These are phyloP conservation scores for Falciphora oryzae DNA, from an alignment of 2,329 filamentous ascomycete genomes.

Conservation along the genomic window DNA sequence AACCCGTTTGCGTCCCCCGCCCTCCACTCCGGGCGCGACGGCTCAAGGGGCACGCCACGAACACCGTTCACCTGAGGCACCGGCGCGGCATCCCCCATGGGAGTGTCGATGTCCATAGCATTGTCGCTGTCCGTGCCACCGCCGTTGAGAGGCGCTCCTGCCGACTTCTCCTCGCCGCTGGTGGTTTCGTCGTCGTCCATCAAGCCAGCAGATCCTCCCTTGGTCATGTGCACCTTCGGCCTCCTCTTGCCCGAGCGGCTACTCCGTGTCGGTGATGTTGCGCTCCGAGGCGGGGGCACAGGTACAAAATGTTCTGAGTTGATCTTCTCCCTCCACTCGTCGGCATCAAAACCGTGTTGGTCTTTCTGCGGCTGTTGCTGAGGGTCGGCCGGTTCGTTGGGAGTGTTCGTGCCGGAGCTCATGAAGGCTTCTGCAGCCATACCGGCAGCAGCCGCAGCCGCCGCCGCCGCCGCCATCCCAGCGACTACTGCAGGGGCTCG, in stretches of 20 bases:
- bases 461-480: conserved; percentile 3
- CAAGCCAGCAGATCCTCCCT: conserved; percentile 35
- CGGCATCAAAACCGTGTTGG: conserved; percentile 39
- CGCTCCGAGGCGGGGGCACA: conserved; percentile 30
- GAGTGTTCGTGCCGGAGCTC: background rate
- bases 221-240: conserved; percentile 48
- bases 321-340: conserved; percentile 50
- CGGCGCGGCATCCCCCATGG: conserved; percentile 27
- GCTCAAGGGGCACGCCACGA: conserved; percentile 53
- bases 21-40: conserved; percentile 54
- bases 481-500: background rate
- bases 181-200: conserved; percentile 40
- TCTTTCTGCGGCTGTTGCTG: conserved; percentile 13
- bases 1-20: conserved; percentile 38
- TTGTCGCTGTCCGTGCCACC: conserved; percentile 41
- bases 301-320: conserved; percentile 50
- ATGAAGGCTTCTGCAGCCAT: conserved; percentile 2
- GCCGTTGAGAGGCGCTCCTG: conserved; percentile 22
- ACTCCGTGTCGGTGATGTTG: conserved; percentile 39
- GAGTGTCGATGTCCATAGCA: conserved; percentile 62
- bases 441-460: conserved; percentile 2
- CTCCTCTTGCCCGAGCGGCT: conserved; percentile 51
- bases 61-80: conserved; percentile 26
- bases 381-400: background rate
- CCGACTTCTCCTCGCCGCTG: conserved; percentile 33